These are phyloP conservation scores for Yarrowia yakushimensis DNA, from an alignment of 805 yeast genomes.

Conservation along the genomic window DNA sequence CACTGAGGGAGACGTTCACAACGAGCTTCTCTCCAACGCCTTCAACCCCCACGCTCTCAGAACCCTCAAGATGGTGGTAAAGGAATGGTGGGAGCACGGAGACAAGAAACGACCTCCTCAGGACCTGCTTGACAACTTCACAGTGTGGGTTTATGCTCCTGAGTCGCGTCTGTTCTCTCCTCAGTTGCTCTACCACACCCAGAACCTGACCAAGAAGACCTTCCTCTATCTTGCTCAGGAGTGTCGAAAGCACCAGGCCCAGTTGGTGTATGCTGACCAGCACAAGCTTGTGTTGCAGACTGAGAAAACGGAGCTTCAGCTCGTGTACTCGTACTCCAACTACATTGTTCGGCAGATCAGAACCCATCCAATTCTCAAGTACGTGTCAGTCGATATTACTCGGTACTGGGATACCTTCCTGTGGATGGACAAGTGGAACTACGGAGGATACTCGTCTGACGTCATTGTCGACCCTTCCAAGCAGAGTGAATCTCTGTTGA, in stretches of 20 bases:
- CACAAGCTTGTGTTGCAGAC: constrained; percentile 72
- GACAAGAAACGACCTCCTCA: constrained; percentile 69
- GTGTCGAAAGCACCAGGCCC: constrained; percentile 73
- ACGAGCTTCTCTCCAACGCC: constrained; percentile 69
- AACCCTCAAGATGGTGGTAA: constrained; percentile 69
- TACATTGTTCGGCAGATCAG: constrained; percentile 74
- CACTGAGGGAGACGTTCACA: constrained; percentile 56
- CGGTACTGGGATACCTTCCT: constrained; percentile 89
- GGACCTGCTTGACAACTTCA: constrained; percentile 72
- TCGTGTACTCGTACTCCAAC: constrained; percentile 87
- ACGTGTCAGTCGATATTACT: constrained; percentile 66
- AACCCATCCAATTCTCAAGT: constrained; percentile 76
- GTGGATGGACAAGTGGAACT: constrained; percentile 93
- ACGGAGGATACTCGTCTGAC: constrained; percentile 57
- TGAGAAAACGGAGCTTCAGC: constrained; percentile 70
- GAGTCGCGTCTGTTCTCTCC: constrained; percentile 73
- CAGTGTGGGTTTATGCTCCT: constrained; percentile 80
- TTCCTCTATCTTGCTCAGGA: constrained; percentile 76
- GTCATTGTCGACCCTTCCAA: constrained; percentile 29
- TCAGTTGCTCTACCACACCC: constrained; percentile 78
- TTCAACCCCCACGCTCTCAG: constrained; percentile 72
- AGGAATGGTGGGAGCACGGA: constrained; percentile 93
- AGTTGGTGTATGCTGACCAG: constrained; percentile 74
- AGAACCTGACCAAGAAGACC: constrained; percentile 78
- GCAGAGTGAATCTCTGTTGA: constrained; percentile 42